Percentiles rank a stretch among this genome's conserved stretches.
Conservation (phyloP, 2,329 filamentous ascomycete species). For the Scortechinia acanthostroma region DNA sequence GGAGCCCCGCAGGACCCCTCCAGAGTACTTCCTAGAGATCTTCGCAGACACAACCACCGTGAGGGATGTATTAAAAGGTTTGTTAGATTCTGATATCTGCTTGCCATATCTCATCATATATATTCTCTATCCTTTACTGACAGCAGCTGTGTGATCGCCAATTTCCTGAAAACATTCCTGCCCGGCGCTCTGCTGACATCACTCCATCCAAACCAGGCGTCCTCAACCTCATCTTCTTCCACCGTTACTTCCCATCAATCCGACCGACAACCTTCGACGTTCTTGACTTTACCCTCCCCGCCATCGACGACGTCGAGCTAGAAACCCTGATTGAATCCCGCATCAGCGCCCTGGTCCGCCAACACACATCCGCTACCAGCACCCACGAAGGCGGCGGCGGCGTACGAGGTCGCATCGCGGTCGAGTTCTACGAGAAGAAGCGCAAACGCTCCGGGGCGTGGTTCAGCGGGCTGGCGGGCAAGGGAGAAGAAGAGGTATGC, state of each 20-base stretch:
- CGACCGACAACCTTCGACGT: conserved; percentile 51
- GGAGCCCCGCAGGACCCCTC: conserved; percentile 47
- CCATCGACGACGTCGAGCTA: conserved; percentile 52
- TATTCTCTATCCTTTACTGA: too few species aligned
- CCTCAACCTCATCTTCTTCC: conserved; percentile 64
- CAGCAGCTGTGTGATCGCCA: too few species aligned
- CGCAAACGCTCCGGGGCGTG: conserved; percentile 41
- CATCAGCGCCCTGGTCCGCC: conserved; percentile 44
- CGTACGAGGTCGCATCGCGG: conserved; percentile 45
- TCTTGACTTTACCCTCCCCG: conserved; percentile 53
- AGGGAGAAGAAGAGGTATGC: conserved; percentile 55
- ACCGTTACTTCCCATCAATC: conserved; percentile 59
- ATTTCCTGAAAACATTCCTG: too few species aligned
- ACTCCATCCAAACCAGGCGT: conserved; percentile 33
- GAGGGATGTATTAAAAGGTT: conserved; percentile 58
- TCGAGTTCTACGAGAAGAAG: conserved; percentile 60
- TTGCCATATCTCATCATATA: too few species aligned
- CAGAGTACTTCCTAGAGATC: conserved; percentile 58
- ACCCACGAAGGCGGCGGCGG: conserved; percentile 28
- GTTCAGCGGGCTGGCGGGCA: conserved; percentile 25
- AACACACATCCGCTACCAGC: conserved; percentile 27
- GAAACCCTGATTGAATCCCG: conserved; percentile 55
- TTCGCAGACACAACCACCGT: conserved; percentile 57
- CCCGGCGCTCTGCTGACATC: too few species aligned
- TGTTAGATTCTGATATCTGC: too few species aligned